Percentiles rank a stretch among this genome's conserved stretches.
Evolutionary conservation across 2,329 filamentous ascomycete genomes (phyloP).

Genomic region (Colletotrichum caudatum): DNA sequence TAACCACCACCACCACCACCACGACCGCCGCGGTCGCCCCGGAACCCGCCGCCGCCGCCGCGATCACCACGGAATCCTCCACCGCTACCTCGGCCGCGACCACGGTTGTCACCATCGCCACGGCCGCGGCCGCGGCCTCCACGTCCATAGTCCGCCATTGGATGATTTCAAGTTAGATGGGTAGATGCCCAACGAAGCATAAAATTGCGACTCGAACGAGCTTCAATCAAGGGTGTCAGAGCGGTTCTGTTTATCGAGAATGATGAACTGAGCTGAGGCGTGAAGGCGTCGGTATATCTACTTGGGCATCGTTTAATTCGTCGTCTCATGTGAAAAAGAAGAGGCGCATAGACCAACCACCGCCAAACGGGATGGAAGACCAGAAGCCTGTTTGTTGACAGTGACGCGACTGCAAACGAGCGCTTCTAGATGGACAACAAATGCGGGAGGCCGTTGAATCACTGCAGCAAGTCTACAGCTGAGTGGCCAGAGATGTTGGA

Average conservation of each 20-base stretch:
- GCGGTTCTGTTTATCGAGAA: background rate
- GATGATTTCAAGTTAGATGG: background rate
- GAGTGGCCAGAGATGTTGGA: background rate
- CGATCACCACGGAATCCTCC: constrained; percentile 38
- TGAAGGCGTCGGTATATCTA: background rate
- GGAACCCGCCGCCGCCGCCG: constrained; percentile 35
- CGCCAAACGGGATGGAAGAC: background rate
- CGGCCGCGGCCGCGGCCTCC: constrained; percentile 40
- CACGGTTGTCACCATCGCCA: constrained; percentile 15
- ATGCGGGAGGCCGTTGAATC: constrained; percentile 32
- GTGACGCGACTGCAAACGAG: background rate
- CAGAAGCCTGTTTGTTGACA: constrained; percentile 5
- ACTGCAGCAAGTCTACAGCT: constrained; percentile 1
- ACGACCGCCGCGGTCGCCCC: constrained; percentile 38
- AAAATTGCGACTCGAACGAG: background rate
- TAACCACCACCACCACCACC: constrained; percentile 40
- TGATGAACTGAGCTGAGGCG: too few species aligned
- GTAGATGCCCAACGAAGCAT: background rate
- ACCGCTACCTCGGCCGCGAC: constrained; percentile 41
- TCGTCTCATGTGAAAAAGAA: background rate
- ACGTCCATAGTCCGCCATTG: constrained; percentile 34
- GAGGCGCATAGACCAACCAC: background rate
- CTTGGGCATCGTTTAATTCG: background rate
- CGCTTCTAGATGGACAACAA: background rate
- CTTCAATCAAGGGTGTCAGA: background rate